Evolutionary conservation across 768 basidiomycete species (phyloP), one percentile per base, ranked within the genome.

Genomic region (Sutorius australiensis): DNA sequence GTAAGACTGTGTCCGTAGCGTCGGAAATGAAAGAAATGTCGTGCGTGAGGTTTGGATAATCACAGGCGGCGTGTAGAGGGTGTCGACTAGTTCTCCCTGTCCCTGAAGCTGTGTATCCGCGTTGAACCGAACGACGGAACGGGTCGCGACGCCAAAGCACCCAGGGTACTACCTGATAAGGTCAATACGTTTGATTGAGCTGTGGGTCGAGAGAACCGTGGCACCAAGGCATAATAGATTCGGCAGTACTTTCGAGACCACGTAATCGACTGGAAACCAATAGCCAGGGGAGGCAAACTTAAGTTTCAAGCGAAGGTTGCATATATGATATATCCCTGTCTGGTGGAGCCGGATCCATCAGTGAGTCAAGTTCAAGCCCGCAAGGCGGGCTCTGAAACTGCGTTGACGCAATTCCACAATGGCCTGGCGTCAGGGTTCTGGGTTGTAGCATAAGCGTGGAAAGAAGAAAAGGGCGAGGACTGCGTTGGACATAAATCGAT

Each of bases 21-120:
- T 50, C 64, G 61, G 64, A 63, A 45, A 66, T 66, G 54, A 63
- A 62, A 50, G 34, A 19, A 24, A 41, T 34, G 36, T 42, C 21
- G 21, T 52, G 49, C 38, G 37, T 33, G 43, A 52, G 34, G 37
- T 43, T 16, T 43, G 42, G 38, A 51, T 42, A 36, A 53, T 30
- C 21, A 47, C 38, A 36, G 31, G 37, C 17, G 33, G 44, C 38
- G 16, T 44, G 50, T 11, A 38, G 24, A 24, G 36, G 21, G 33
- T 36, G 27, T 27, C 28, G 31, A 34, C 39, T 21, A 13, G 24
- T 32, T 48, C 38, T 40, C 32, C 9, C 17, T 10, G 27, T 44
- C 27, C 14, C 28, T 37, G 24, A 13, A 16, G n/a, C 34, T 46
- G 13, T 19, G 46, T 32, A 44, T 31, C 30, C 30, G 42, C 17